Evolutionary conservation across 2,329 filamentous ascomycete species (phyloP).

Genomic region (Ophiostoma angusticollis): DNA sequence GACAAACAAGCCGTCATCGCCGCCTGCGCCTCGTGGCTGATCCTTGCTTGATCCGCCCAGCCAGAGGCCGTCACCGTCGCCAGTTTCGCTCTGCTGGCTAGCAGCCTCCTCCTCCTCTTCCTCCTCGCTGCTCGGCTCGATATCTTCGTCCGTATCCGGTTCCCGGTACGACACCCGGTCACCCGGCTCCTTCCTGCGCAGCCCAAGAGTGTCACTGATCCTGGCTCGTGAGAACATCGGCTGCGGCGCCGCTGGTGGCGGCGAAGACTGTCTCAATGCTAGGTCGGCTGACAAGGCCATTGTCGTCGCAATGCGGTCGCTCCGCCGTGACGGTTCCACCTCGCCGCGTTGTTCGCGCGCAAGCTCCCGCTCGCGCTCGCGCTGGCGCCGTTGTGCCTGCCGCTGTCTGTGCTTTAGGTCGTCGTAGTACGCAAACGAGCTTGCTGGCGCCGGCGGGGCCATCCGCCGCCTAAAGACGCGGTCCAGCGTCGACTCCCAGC

Average conservation of each 20-base stretch:
- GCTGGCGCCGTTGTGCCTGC: neutral
- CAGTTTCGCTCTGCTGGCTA: too few species aligned
- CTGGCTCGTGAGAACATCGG: slow-evolving; percentile 22
- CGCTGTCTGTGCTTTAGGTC: neutral
- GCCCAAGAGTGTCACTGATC: slow-evolving; percentile 10
- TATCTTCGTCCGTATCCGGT: slow-evolving; percentile 31
- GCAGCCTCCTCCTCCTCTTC: slow-evolving; percentile 7
- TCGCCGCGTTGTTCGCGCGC: too few species aligned
- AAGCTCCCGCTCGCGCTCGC: neutral
- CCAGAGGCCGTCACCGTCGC: too few species aligned
- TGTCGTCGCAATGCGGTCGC: slow-evolving; percentile 23
- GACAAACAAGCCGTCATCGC: slow-evolving; percentile 24
- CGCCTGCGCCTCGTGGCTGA: slow-evolving; percentile 9
- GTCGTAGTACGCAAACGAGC: slow-evolving; percentile 12
- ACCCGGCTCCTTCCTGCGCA: slow-evolving; percentile 1
- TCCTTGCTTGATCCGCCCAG: too few species aligned
- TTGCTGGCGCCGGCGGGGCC: slow-evolving; percentile 15
- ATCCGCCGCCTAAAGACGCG: slow-evolving; percentile 46
- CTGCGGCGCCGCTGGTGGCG: too few species aligned
- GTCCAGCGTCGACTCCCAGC: slow-evolving; percentile 61
- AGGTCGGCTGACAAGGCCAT: too few species aligned
- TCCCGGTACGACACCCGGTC: slow-evolving; percentile 27
- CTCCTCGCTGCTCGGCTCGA: slow-evolving; percentile 16
- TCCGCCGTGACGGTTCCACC: slow-evolving; percentile 18
- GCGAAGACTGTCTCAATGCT: too few species aligned